These are phyloP conservation scores for Curvularia spicifera DNA, from an alignment of 2,329 filamentous ascomycete genomes.

Conservation along the genomic window DNA sequence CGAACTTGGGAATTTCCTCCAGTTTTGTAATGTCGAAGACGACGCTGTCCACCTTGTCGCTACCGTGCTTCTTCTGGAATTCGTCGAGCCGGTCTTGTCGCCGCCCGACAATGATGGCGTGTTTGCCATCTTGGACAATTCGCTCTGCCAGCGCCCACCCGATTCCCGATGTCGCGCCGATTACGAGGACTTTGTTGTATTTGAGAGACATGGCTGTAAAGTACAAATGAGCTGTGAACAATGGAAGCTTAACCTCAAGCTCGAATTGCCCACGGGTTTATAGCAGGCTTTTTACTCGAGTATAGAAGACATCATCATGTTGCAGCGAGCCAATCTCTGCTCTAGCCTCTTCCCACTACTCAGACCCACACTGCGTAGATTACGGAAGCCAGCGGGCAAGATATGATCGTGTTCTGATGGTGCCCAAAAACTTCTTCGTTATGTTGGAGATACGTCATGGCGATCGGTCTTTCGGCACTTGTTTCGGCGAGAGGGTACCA, in stretches of 20 bases:
- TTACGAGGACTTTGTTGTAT: conserved; percentile 61
- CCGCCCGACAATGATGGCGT: conserved; percentile 58
- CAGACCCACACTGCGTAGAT: neutral
- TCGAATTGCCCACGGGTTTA: conserved; percentile 1
- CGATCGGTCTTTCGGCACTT: conserved; percentile 12
- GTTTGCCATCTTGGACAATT: conserved; percentile 56
- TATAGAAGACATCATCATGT: conserved; percentile 12
- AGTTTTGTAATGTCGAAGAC: conserved; percentile 61
- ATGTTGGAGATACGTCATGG: conserved; percentile 10
- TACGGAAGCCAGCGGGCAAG: conserved; percentile 7
- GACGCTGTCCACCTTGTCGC: conserved; percentile 54
- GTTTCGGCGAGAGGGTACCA: neutral
- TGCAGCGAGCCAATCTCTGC: conserved; percentile 3
- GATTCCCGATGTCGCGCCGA: conserved; percentile 62
- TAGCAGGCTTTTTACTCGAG: neutral
- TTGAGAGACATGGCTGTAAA: conserved; percentile 50
- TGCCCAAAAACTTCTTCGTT: neutral
- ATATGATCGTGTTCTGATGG: neutral
- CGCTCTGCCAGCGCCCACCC: conserved; percentile 59
- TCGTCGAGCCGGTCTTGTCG: conserved; percentile 59
- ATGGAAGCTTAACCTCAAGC: neutral
- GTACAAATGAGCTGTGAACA: neutral
- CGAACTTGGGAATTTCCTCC: conserved; percentile 56
- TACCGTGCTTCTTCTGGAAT: conserved; percentile 56
- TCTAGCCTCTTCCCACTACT: neutral